phyloP scores from a whole-genome alignment of 2,329 filamentous ascomycete species.

The Pezicula neosporulosa region DNA sequence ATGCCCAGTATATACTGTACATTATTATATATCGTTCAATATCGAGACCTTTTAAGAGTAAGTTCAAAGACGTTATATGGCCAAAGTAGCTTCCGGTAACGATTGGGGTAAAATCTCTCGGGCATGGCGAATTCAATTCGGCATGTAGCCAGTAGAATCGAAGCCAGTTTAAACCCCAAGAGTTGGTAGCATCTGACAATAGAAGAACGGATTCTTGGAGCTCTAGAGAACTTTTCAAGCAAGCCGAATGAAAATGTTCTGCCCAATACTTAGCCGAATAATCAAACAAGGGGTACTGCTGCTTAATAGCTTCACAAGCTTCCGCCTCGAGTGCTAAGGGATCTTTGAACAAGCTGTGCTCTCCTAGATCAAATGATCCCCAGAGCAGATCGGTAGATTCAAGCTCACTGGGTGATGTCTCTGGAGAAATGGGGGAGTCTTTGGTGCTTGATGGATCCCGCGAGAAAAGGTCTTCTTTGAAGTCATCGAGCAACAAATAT shows the following conservation, averaged over 20 bases:
- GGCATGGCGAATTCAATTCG: slow-evolving; percentile 18
- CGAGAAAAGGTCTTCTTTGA: slow-evolving; percentile 26
- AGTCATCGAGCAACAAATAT: slow-evolving; percentile 33
- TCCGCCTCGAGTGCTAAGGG: slow-evolving; percentile 18
- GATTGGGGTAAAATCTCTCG: slow-evolving; percentile 20
- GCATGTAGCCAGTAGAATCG: slow-evolving; percentile 26
- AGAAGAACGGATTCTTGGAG: background rate
- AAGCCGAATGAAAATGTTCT: slow-evolving; percentile 23
- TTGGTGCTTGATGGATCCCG: slow-evolving; percentile 8
- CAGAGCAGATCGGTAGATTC: slow-evolving; percentile 1
- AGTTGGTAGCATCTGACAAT: slow-evolving; percentile 8
- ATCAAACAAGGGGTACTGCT: slow-evolving; percentile 29
- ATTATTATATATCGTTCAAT: slow-evolving; percentile 11
- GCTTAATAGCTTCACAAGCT: slow-evolving; percentile 19
- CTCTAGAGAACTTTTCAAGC: background rate
- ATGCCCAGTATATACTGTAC: slow-evolving; percentile 29
- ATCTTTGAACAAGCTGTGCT: slow-evolving; percentile 25
- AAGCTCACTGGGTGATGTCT: background rate
- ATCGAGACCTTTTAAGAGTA: slow-evolving; percentile 6
- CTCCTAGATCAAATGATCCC: slow-evolving; percentile 11
- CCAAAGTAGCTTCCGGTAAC: slow-evolving; percentile 31
- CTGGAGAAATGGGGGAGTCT: slow-evolving; percentile 8
- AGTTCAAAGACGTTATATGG: slow-evolving; percentile 18
- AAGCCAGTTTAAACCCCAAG: slow-evolving; percentile 29
- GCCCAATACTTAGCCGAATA: slow-evolving; percentile 36